Evolutionary conservation across 2,329 filamentous ascomycete species (phyloP).

Genomic region (Penicillium sp.): DNA sequence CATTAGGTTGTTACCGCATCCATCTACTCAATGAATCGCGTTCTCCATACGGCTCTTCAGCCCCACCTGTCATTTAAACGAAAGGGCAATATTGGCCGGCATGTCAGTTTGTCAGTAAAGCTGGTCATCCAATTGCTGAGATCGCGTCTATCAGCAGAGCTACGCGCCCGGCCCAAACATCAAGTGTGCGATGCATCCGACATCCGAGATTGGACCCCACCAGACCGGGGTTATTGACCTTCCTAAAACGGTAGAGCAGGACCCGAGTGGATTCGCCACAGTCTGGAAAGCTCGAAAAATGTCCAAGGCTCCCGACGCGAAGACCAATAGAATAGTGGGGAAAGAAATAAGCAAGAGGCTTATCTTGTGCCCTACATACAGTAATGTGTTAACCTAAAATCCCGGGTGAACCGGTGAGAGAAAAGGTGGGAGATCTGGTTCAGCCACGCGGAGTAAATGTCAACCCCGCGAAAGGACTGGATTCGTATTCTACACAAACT

Average conservation of each 20-base stretch:
- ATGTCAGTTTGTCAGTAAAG: background rate
- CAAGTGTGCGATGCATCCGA: background rate
- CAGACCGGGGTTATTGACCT: background rate
- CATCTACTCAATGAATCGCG: background rate
- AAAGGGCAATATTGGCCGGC: background rate
- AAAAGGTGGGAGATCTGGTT: background rate
- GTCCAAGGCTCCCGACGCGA: background rate
- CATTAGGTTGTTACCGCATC: background rate
- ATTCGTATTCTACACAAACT: background rate
- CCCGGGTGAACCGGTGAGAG: slow-evolving; percentile 9
- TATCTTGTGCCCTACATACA: background rate
- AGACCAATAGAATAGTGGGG: background rate
- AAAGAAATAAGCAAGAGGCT: background rate
- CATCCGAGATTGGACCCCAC: background rate
- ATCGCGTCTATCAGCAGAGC: background rate
- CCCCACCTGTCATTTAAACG: background rate
- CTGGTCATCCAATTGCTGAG: background rate
- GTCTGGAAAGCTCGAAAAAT: background rate
- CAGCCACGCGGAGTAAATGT: background rate
- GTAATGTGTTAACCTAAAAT: background rate
- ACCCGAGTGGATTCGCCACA: background rate
- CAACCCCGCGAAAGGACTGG: background rate
- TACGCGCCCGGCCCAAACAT: background rate
- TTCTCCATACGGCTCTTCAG: background rate
- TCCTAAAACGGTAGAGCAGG: background rate